Percentiles rank a stretch among this genome's conserved stretches.
phyloP scores from a whole-genome alignment of 768 basidiomycete species.

The Termitomyces sp. region DNA sequence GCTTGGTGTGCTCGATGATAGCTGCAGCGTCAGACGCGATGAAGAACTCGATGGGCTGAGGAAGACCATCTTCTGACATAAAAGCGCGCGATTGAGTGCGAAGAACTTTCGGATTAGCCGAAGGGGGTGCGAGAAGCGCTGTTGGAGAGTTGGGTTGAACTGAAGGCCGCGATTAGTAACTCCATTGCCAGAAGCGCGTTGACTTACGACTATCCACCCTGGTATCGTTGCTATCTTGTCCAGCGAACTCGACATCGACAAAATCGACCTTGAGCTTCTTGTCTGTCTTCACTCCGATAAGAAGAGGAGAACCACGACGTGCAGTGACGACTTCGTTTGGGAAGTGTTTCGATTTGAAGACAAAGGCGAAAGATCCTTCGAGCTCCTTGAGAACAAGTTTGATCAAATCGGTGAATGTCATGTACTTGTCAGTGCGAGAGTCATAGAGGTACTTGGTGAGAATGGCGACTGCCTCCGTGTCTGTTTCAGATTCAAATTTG shows the following conservation, averaged over 20 bases:
- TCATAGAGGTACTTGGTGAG: constrained; percentile 96
- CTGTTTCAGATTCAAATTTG: constrained; percentile 91
- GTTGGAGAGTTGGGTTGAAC: constrained; percentile 49
- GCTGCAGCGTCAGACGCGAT: constrained; percentile 97
- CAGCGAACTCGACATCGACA: constrained; percentile 94
- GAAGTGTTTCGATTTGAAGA: constrained; percentile 95
- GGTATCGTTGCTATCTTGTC: constrained; percentile 49
- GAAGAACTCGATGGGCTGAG: constrained; percentile 99
- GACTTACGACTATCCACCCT: constrained; percentile 36
- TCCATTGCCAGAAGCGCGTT: background rate
- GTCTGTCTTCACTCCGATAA: constrained; percentile 99
- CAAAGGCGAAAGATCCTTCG: constrained; percentile 98
- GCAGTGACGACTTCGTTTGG: constrained; percentile 95
- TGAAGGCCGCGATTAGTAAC: constrained; percentile 9
- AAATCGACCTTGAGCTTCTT: constrained; percentile 99
- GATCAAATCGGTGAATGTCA: constrained; percentile 86
- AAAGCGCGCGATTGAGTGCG: constrained; percentile 96
- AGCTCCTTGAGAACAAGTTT: constrained; percentile 97
- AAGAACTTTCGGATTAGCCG: constrained; percentile 68
- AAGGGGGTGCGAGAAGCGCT: constrained; percentile 60
- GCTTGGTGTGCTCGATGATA: constrained; percentile 97
- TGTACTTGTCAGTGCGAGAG: constrained; percentile 77
- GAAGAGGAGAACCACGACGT: constrained; percentile 92
- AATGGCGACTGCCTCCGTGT: constrained; percentile 96
- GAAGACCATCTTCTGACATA: constrained; percentile 97